Percentiles rank a stretch among this genome's conserved stretches.
These are phyloP conservation scores for Triangularia setosa DNA, from an alignment of 2,329 filamentous ascomycete species.

Conservation along the genomic window DNA sequence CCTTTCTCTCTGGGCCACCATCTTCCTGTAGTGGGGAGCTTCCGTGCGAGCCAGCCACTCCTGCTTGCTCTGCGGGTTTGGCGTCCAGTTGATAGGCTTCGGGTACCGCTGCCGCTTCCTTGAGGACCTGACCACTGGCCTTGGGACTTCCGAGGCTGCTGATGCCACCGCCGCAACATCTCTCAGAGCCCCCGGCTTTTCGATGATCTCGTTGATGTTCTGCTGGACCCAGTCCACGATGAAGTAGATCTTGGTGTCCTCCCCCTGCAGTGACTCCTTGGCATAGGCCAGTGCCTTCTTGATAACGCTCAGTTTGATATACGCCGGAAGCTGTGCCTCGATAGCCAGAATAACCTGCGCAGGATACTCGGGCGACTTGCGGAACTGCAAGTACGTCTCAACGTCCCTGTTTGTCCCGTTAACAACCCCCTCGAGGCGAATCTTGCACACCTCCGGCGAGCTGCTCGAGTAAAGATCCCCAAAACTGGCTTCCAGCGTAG, in stretches of 20 bases:
- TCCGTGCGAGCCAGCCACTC: conserved; percentile 68
- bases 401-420: conserved; percentile 48
- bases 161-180: conserved; percentile 79
- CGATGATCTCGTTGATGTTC: conserved; percentile 75
- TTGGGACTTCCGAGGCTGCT: conserved; percentile 54
- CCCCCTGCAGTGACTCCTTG: conserved; percentile 66
- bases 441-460: conserved; percentile 62
- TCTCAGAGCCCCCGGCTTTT: conserved; percentile 75
- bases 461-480: conserved; percentile 65
- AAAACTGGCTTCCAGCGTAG: conserved; percentile 80
- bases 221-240: conserved; percentile 89
- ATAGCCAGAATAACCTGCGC: conserved; percentile 65
- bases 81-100: conserved; percentile 60
- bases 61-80: conserved; percentile 56
- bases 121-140: conserved; percentile 21
- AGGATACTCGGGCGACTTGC: conserved; percentile 72
- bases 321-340: conserved; percentile 71
- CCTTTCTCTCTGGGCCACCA: conserved; percentile 67
- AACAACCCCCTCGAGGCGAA: conserved; percentile 58
- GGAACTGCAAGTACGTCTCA: conserved; percentile 60
- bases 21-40: conserved; percentile 63
- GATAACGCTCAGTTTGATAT: conserved; percentile 86
- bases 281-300: conserved; percentile 72
- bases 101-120: conserved; percentile 43
- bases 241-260: conserved; percentile 85